Percentiles rank a stretch among this genome's conserved stretches.
Evolutionary conservation across 192 early-diverging fungal genomes (phyloP).

Genomic region (Mortierella alpina): DNA sequence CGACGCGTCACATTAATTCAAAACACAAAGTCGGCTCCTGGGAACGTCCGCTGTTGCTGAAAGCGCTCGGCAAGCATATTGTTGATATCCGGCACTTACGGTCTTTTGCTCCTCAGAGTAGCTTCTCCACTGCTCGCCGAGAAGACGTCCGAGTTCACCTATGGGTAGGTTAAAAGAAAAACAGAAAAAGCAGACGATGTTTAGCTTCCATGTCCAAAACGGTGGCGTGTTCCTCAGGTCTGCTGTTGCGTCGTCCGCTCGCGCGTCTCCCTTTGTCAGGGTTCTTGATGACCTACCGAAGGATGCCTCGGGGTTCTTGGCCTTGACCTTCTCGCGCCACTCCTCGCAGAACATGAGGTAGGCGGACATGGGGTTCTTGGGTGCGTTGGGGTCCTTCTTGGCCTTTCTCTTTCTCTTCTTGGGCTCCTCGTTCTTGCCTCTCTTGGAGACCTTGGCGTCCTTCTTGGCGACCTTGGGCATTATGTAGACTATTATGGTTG

Average conservation of each 20-base stretch:
- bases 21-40: neutral
- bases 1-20: conserved; percentile 13
- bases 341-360: conserved; percentile 94
- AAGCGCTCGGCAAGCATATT: neutral
- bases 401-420: conserved; percentile 65
- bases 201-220: neutral
- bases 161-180: neutral
- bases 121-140: conserved; percentile 74
- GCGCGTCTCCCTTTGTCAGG: conserved; percentile 73
- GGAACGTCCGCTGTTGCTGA: neutral
- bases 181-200: neutral
- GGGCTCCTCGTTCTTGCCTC: conserved; percentile 57
- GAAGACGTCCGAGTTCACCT: conserved; percentile 72
- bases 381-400: conserved; percentile 91
- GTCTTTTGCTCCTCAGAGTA: conserved; percentile 50
- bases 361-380: conserved; percentile 92
- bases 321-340: conserved; percentile 80
- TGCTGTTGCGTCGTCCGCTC: conserved; percentile 59
- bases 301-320: conserved; percentile 79
- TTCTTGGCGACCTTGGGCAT: conserved; percentile 58
- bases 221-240: neutral
- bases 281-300: conserved; percentile 70
- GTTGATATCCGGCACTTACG: conserved; percentile 23
- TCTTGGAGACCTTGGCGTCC: conserved; percentile 42
- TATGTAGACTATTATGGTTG: conserved; percentile 4